Percentiles rank a stretch among this genome's conserved stretches.
Evolutionary conservation across 495 filamentous ascomycete genomes (phyloP).

Genomic region (Trichoderma reesei): DNA sequence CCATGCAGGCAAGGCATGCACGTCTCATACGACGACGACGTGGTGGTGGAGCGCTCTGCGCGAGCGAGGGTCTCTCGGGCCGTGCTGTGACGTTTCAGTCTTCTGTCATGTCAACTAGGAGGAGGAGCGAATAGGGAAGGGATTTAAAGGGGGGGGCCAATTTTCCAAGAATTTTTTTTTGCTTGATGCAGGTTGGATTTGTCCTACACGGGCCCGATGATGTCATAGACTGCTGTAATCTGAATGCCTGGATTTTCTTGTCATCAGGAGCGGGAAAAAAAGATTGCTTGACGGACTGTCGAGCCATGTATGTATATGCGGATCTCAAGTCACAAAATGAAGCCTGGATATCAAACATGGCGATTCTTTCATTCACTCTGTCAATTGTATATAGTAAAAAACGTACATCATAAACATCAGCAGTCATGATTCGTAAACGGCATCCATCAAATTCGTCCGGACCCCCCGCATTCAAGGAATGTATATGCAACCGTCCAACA

Average conservation of each 20-base stretch:
- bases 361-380: too few species aligned
- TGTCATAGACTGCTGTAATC: background rate
- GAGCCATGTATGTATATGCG: too few species aligned
- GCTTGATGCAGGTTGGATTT: background rate
- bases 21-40: background rate
- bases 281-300: too few species aligned
- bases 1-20: background rate
- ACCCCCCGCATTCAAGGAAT: background rate
- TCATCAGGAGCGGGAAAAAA: too few species aligned
- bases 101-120: too few species aligned
- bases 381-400: too few species aligned
- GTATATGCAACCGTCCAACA: background rate
- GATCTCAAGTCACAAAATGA: background rate
- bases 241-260: background rate
- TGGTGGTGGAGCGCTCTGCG: background rate
- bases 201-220: background rate
- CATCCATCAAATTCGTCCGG: background rate
- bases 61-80: background rate
- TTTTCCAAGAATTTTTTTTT: background rate
- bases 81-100: background rate
- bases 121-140: too few species aligned
- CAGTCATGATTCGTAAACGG: constrained; percentile 2
- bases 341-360: too few species aligned
- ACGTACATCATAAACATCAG: background rate
- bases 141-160: background rate